Evolutionary conservation across 768 basidiomycete genomes (phyloP), one percentile per base, ranked within the genome.

Genomic region (Leucosporidium creatinivorum): DNA sequence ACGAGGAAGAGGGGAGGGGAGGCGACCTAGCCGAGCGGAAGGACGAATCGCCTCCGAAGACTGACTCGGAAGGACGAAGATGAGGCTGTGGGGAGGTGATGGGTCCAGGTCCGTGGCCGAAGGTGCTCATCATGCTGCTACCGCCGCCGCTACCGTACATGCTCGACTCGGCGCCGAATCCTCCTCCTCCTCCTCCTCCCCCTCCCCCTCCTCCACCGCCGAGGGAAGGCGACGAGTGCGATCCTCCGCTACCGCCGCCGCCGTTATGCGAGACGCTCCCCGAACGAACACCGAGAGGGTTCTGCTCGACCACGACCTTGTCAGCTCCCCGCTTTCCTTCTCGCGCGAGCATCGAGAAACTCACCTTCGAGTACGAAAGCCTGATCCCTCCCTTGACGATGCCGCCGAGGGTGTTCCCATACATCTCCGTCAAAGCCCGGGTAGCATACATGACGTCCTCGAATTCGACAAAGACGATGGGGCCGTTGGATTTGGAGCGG

Each of bases 381-480:
- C 96, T 87, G 68, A 99, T 97, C 51, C 87, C 89, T 68, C 91
- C 90, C 80, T 96, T 97, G 77, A 99, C 89, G 31, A 93, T 80
- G 12, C 94, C 93, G 67, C 86, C 85, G 51, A 99, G 82, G n/a
- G 85, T 90, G 76, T 93, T 84, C 30, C 96, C 96, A 65, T 96
- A 92, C 68, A 97, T 81, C 57, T 93, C 89, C 66, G 87, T 85
- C 75, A 98, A 82, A n/a, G 94, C 89, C 76, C 84, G 86, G 12
- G 90, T 86, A 15, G 96, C 96, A 75, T 81, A 85, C 15, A 81
- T 78, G 26, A 96, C 91, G 76, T 93, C 92, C 65, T 96, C 91
- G 73, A 98, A 99, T 89, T 99, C 96, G 55, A 98, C 93, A 78
- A 98, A 98, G 79, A 96, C 98, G 93, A 98, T 98, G 12, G 94